Percentiles rank a stretch among this genome's conserved stretches.
phyloP scores from a whole-genome alignment of 1,139 yeast species.

The Candida glucosophila region DNA sequence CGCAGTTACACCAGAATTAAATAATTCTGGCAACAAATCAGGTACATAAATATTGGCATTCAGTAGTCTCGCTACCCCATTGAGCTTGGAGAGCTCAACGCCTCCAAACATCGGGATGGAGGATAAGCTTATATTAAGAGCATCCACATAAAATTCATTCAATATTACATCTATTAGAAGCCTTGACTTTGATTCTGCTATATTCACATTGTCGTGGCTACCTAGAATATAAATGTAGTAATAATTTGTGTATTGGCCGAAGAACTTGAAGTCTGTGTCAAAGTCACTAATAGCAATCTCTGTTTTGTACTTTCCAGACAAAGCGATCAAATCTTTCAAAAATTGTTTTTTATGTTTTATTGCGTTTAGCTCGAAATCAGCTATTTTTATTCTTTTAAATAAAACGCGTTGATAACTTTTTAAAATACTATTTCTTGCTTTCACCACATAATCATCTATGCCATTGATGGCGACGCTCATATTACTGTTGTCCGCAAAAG shows the following conservation, averaged over 20 bases:
- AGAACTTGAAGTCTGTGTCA: conserved; percentile 18
- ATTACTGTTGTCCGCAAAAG: conserved; percentile 18
- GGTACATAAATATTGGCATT: conserved; percentile 58
- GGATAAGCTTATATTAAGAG: conserved; percentile 47
- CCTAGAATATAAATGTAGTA: conserved; percentile 38
- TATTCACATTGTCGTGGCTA: conserved; percentile 40
- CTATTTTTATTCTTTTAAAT: conserved; percentile 23
- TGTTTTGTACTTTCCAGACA: conserved; percentile 34
- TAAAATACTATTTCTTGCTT: conserved; percentile 20
- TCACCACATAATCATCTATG: conserved; percentile 16
- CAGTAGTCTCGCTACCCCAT: conserved; percentile 53
- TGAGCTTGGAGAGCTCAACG: conserved; percentile 46
- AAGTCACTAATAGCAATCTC: conserved; percentile 40
- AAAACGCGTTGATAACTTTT: conserved; percentile 26
- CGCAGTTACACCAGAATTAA: conserved; percentile 18
- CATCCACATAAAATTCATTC: conserved; percentile 43
- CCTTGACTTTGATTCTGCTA: conserved; percentile 49
- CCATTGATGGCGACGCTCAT: conserved; percentile 29
- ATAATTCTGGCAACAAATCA: conserved; percentile 47
- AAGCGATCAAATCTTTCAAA: conserved; percentile 23
- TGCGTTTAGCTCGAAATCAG: conserved; percentile 14
- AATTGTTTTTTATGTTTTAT: conserved; percentile 9
- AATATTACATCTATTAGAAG: conserved; percentile 46
- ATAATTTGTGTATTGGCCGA: conserved; percentile 5
- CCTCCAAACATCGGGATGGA: conserved; percentile 69